Conservation (phyloP, 495 filamentous ascomycete species). For the Talaromyces liani region DNA sequence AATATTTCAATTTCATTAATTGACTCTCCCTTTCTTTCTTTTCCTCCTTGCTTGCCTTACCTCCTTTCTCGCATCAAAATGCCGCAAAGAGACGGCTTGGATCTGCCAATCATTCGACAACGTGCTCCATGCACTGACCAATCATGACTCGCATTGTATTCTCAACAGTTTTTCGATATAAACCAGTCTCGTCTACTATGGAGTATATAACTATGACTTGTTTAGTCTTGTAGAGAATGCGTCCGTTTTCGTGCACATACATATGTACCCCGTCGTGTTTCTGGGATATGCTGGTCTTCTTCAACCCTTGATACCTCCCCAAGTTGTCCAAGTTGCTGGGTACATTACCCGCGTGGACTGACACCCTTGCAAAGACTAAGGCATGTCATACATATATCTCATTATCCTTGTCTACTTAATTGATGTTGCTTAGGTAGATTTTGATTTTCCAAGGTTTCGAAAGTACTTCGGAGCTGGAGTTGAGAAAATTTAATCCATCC, state of each 20-base stretch:
- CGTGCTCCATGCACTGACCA: slow-evolving; percentile 18
- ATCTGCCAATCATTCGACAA: slow-evolving; percentile 22
- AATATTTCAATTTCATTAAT: not conserved
- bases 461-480: not conserved
- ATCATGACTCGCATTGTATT: not conserved
- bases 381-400: not conserved
- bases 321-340: not conserved
- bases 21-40: not conserved
- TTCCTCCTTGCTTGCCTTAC: not conserved
- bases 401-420: not conserved
- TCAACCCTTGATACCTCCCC: not conserved
- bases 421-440: not conserved
- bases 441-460: not conserved
- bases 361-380: not conserved
- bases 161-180: not conserved
- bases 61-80: not conserved
- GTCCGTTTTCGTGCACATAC: not conserved
- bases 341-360: not conserved
- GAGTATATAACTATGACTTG: too few species aligned
- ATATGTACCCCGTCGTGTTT: not conserved
- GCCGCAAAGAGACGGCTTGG: slow-evolving; percentile 7
- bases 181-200: too few species aligned
- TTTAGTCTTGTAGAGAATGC: not conserved
- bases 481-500: not conserved
- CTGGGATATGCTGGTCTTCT: not conserved